Evolutionary conservation across 306 rosid species (phyloP), one percentile per base, ranked within the genome.

Genomic region (Gleditsia sinensis): DNA sequence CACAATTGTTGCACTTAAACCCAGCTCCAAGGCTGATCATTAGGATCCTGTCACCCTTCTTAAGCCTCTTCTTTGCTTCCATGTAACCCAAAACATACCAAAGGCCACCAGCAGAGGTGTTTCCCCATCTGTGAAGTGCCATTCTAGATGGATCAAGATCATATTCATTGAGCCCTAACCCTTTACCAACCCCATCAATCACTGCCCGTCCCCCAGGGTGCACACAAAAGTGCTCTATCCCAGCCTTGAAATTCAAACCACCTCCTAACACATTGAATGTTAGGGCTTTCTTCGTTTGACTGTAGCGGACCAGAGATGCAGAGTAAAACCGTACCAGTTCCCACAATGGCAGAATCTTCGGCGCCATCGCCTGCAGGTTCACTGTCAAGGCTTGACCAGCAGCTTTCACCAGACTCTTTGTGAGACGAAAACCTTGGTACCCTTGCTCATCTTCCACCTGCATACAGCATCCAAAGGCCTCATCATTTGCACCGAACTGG

Each of bases 21-120:
- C 98, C 97, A 0, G 98, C 98, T 39, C 98, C 98, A 42, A 94
- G 91, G 37, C 98, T 92, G 5, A 88, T 86, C 98, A 94, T 91
- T 51, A 93, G 71, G 28, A 91, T 81, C 64, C 84, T 77, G 4
- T 94, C 81, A 19, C 94, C 94, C 67, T 85, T 88, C 74, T 84
- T 88, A 0, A 94, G 87, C 83, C 97, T 88, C 89, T 81, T 89
- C 79, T 94, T 94, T 0, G 97, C 98, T 56, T 94, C 97, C 98
- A 94, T 94, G 84, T 89, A 91, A 4, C 98, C 96, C 50, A 91
- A 68, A 54, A 90, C 97, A 45, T 93, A 93, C 98, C 98, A 93
- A 13, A 91, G 84, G 0, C 98, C 94, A 24, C 91, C 98, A 0
- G 98, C 89, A 1, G 97, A 91, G 0, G 97, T 93, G 84, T 94